Evolutionary conservation across 2,329 filamentous ascomycete genomes (phyloP).

Genomic region (Aspergillus caelatus): DNA sequence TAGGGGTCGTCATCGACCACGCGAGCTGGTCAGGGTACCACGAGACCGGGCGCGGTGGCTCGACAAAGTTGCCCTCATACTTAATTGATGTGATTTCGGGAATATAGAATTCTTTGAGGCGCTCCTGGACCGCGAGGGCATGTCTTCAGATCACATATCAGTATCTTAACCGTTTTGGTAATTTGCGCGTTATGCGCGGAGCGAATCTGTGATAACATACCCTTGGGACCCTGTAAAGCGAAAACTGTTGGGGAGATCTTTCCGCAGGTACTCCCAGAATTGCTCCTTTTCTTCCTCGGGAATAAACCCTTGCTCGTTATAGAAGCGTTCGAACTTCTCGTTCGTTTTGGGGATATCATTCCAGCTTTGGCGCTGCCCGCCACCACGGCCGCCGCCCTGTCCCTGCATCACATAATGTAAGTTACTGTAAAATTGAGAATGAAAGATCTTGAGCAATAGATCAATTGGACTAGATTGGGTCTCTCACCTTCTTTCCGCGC

Average conservation of each 20-base stretch:
- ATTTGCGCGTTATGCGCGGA: constrained; percentile 7
- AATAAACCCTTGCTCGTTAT: constrained; percentile 75
- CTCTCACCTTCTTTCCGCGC: constrained; percentile 34
- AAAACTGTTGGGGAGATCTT: constrained; percentile 94
- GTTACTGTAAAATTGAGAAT: background rate
- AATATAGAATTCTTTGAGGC: constrained; percentile 85
- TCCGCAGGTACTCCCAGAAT: constrained; percentile 82
- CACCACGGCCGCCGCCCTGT: constrained; percentile 43
- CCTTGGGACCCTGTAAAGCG: constrained; percentile 95
- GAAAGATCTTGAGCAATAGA: background rate
- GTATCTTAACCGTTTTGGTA: background rate
- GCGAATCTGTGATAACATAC: constrained; percentile 48
- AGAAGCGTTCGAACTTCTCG: constrained; percentile 82
- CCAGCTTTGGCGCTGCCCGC: constrained; percentile 51
- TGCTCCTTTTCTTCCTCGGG: constrained; percentile 74
- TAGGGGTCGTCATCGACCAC: constrained; percentile 97
- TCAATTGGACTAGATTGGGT: background rate
- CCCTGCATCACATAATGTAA: constrained; percentile 32
- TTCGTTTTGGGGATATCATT: constrained; percentile 75
- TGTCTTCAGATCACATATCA: constrained; percentile 59
- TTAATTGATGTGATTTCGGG: constrained; percentile 85
- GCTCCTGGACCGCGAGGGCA: constrained; percentile 87
- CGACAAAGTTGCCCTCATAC: constrained; percentile 78
- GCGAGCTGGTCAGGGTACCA: constrained; percentile 97
- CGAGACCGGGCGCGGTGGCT: constrained; percentile 76